Evolutionary conservation across 2,329 filamentous ascomycete species (phyloP), one percentile per base, ranked within the genome.

Genomic region (Ascochyta lentis): DNA sequence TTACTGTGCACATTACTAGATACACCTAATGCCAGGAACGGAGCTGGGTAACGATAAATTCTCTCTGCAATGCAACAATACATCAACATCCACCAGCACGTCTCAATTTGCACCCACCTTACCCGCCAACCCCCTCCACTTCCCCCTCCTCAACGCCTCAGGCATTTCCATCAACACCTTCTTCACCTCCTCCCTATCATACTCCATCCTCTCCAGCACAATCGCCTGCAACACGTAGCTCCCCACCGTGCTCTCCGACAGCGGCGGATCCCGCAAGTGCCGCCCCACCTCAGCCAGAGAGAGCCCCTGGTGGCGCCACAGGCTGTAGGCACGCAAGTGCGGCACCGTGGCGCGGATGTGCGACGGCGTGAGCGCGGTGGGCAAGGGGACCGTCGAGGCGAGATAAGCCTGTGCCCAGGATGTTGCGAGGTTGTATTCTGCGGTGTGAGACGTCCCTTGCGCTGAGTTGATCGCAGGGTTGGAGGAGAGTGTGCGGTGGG

Each of bases 221-320:
- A 75, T 59, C 7, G 70, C 69, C 42, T 72, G 66, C 7, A 72
- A 40, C 19, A 76, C 69, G 49, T 76, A 72, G 27, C 56, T 63
- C 10, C 37, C 44, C 10, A 73, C 70, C 6, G 73, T 75, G 37
- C 49, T 67, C 38, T 57, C 43, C 27, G 65, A 57, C 13, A 76
- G 60, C 15, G 72, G 71, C 10, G 70, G 70, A 29, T 74, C 64
- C 6, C 70, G 59, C 38, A 74, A 26, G n/a, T 67, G 56, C 4
- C 37, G 22, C 6, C 64, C 67, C 27, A 74, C 64, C 6, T 60
- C 58, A 4, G 60, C 57, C 8, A 74, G 13, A 1, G 63, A 31
- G 6, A 74, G 50, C 3, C 55, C 44, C 48, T 74, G 71, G 31
- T 68, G 53, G 31, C 70, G 56, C 73, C 73, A 76, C 33, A 76